Percentiles rank a stretch among this genome's conserved stretches.
phyloP scores from a whole-genome alignment of 495 filamentous ascomycete species.

The Trichoderma erinaceum region DNA sequence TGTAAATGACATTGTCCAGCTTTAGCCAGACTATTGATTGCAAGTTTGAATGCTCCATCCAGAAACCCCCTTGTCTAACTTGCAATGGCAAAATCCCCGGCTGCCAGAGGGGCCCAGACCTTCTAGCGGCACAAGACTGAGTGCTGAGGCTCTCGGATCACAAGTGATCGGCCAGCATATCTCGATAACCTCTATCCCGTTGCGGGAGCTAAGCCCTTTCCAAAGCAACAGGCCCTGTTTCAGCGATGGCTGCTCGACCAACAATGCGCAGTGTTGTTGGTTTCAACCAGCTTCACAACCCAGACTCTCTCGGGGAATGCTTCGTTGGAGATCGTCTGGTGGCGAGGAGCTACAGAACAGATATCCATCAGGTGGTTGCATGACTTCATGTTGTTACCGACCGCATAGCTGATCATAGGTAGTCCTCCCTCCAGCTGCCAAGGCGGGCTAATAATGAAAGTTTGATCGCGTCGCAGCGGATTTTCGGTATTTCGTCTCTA shows the following conservation, averaged over 20 bases:
- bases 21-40: background rate
- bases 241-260: background rate
- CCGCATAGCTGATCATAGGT: background rate
- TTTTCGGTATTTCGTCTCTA: no score
- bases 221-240: background rate
- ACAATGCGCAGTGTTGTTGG: background rate
- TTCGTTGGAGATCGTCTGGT: no score
- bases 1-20: background rate
- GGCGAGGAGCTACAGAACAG: no score
- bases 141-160: background rate
- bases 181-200: background rate
- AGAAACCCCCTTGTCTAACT: background rate
- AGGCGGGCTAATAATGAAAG: background rate
- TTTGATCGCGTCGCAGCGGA: background rate
- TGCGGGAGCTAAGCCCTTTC: background rate
- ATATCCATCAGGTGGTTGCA: no score
- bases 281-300: background rate
- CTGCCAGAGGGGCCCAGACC: background rate
- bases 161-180: constrained; percentile 1
- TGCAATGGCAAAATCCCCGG: background rate
- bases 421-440: background rate
- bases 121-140: background rate
- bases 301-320: no score
- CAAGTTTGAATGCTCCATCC: background rate
- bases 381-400: background rate